Base-by-base conservation (phyloP, 1,284 basidiomycete genomes). In the Apiotrichum mycotoxinovorans region DNA sequence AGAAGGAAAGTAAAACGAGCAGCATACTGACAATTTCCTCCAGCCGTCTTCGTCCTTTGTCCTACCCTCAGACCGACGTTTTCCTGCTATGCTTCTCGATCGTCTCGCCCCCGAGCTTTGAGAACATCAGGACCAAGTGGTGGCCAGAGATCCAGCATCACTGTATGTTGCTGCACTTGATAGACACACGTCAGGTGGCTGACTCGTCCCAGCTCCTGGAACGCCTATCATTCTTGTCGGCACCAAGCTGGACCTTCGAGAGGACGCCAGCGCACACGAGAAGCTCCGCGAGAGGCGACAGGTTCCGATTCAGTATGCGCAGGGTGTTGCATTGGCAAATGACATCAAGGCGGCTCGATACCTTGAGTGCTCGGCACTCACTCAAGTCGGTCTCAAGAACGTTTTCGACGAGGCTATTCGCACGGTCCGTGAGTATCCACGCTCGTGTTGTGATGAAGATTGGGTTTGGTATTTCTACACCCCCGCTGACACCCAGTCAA, bases 61-160 rank as follows among this genome's bases (percentile, higher is more conserved):
- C 91, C 61, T 99, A 99, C 80, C 96, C 96, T 10, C 96, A 98
- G 79, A 98, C 96, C 52, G 96, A 99, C 76, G 93, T 99, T 38
- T 98, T 99, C 82, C 83, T 99, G 74, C 93, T 98, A 77, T 98
- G 96, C 78, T 99, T 98, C 83, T 96, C 92, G 46, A 84, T 98
- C 63, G 94, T 97, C 72, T 93, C 89, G 69, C 96, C 96, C 33
- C 91, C 96, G 25, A 91, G 88, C 78, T 98, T 93, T 75, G 96
- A 98, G 80, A 99, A 98, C 83, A 92, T 98, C 60, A 86, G 89
- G 79, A 96, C 92, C 67, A 98, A 98, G 73, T 80, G 79, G 79
- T 80, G 75, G 73, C 79, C 79, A 37, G 72, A 74, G 57, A 74
- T 75, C 43, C 69, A 70, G 63, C 72, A 74, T 68, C 72, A 75